Evolutionary conservation across 805 yeast species (phyloP).

Genomic region (Lachancea dasiensis): DNA sequence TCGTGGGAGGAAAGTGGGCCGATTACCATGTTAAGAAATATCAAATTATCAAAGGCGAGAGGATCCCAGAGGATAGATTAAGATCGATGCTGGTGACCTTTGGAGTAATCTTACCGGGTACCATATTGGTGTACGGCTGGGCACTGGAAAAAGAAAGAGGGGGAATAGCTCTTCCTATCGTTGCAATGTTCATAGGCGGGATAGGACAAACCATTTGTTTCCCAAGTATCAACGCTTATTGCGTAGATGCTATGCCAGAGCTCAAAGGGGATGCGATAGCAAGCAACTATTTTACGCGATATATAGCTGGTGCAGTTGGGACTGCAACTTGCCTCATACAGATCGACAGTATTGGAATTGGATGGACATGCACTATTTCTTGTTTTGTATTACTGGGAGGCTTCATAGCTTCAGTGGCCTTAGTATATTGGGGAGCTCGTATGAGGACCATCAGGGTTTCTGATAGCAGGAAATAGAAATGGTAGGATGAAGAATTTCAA

Average conservation of each 20-base stretch:
- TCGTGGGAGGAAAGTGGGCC: slow-evolving; percentile 48
- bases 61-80: slow-evolving; percentile 35
- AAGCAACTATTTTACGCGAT: slow-evolving; percentile 46
- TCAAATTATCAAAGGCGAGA: background rate
- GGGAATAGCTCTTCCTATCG: slow-evolving; percentile 50
- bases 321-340: slow-evolving; percentile 45
- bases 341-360: slow-evolving; percentile 46
- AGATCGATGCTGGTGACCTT: slow-evolving; percentile 36
- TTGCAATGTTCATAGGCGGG: slow-evolving; percentile 44
- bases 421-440: background rate
- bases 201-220: slow-evolving; percentile 46
- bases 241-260: slow-evolving; percentile 50
- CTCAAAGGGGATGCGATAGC: slow-evolving; percentile 51
- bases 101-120: slow-evolving; percentile 33
- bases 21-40: slow-evolving; percentile 38
- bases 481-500: too few relatives aligned
- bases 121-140: slow-evolving; percentile 51
- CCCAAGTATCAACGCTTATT: slow-evolving; percentile 50
- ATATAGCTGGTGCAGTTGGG: slow-evolving; percentile 45
- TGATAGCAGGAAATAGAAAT: too few relatives aligned
- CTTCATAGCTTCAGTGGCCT: slow-evolving; percentile 11
- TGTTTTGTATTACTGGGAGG: slow-evolving; percentile 41
- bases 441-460: too few relatives aligned
- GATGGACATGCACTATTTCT: slow-evolving; percentile 49
- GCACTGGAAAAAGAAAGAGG: slow-evolving; percentile 42